Evolutionary conservation across 768 basidiomycete species (phyloP), one percentile per base, ranked within the genome.

Genomic region (Rubroboletus pulcherrimus): DNA sequence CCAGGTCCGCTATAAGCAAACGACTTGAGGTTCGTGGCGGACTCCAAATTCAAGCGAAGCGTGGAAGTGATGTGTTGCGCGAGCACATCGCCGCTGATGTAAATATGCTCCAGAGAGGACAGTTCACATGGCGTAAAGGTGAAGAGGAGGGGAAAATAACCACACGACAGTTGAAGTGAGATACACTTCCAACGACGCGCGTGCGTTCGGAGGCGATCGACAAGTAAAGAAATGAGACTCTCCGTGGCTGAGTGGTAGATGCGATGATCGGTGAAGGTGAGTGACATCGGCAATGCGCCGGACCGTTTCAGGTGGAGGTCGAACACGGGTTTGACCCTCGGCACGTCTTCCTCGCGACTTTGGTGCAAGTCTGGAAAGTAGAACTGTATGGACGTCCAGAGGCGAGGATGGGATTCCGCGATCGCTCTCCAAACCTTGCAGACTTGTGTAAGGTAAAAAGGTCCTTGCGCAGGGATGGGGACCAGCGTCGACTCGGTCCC

Each of bases 321-420:
- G 1, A 61, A 31, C 10, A 43, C 8, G 4, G 34, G 42, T 43
- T 47, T 14, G 29, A 60, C 26, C 15, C 31, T 51, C 9, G 24
- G 10, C 4, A 57, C 33, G 38, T 65, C 58, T 41, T 55, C 24
- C 31, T 42, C 30, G 0, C 54, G 52, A 12, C 21, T 31, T 9
- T 10, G 31, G 8, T 12, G 8, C 7, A 48, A 45, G 0, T 47
- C 46, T 26, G 54, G 51, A n/a, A 66, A 50, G 44, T 53, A 43
- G 10, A 70, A 14, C 7, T 46, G 53, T 39, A 70, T 60, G 31
- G 62, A 60, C 1, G 57, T 57, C 68, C 69, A 70, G 5, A 70
- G 60, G 19, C n/a, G 42, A 2, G 63, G 57, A 6, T 59, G 31
- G n/a, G 53, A 58, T 43, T 54, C 44, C 1, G 42, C 56, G 7